Base-by-base conservation (phyloP, 2,329 filamentous ascomycete species). In the Biscogniauxia sp. region DNA sequence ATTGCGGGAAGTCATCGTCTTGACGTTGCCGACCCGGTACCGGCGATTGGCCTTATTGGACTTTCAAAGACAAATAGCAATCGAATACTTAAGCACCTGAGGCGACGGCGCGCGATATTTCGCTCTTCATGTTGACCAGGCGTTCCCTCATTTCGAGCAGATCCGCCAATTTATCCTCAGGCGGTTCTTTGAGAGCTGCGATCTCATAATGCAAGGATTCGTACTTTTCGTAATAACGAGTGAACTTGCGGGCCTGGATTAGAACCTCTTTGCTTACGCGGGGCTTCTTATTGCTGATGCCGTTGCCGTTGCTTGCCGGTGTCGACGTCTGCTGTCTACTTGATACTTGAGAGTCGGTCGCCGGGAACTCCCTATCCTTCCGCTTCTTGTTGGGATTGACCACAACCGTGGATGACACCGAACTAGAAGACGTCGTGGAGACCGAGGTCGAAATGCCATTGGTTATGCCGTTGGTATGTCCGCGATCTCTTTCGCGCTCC, bases 151-250 rank as follows among this genome's bases (percentile, higher is more conserved):
- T 84, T 15, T 82, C 78, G 28, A 82, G 67, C 53, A 88, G 71
- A 54, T 82, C 72, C 5, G 76, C 75, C 56, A 88, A 72, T 69
- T 84, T 81, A 17, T 81, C 76, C 60, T 80, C 75, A 0, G 80
- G 78, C 2, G 85, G 84, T 55, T 84, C 78, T 45, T 79, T 76
- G 64, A 83, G 68, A 5, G 72, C 78, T 19, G 76, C 74, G 61
- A 89, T 79, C 73, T 88, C 81, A 61, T 79, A 73, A 69, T 88
- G 85, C 52, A 88, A 74, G 13, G 78, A 72, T 69, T 83, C 78
- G 69, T 89, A 88, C 61, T 80, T 80, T 56, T 81, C 76, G 69
- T 88, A 88, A 63, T 69, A 82, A 53, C 73, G 69, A 71, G 84
- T 84, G 76, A 88, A 89, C 61, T 74, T 78, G 62, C 78, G 75